Conservation (phyloP, 306 rosid genomes). For the Castanea mollissima region DNA sequence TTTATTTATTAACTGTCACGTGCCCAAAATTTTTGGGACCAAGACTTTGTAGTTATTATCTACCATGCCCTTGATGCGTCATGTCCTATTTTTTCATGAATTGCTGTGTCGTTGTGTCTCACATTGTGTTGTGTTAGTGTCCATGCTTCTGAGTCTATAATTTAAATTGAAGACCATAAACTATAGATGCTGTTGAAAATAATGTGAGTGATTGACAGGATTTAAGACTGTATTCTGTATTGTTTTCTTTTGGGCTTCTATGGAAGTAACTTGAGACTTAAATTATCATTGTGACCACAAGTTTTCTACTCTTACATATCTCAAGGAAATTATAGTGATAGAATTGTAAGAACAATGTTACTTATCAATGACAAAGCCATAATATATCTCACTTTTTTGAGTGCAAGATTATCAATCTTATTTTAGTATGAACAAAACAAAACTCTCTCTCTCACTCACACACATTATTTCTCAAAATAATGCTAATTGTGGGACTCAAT, state of each 20-base stretch:
- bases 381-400: background rate
- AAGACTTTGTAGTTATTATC: too few species aligned
- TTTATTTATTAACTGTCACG: too few species aligned
- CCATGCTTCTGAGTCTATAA: background rate
- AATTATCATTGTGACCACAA: background rate
- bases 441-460: background rate
- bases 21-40: too few species aligned
- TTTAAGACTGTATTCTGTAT: background rate
- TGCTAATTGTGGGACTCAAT: slow-evolving; percentile 7
- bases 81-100: too few species aligned
- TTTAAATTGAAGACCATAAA: background rate
- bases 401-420: background rate
- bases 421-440: background rate
- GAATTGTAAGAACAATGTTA: background rate
- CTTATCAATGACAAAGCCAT: background rate
- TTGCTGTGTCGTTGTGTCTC: too few species aligned
- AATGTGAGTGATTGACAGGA: background rate
- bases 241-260: background rate
- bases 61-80: too few species aligned
- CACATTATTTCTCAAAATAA: background rate
- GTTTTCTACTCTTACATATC: background rate
- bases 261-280: background rate
- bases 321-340: slow-evolving; percentile 1
- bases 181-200: background rate
- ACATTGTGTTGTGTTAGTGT: too few species aligned